Evolutionary conservation across 176 grass and related monocot genomes (phyloP), one percentile per base, ranked within the genome.

Genomic region (Avena insularis): DNA sequence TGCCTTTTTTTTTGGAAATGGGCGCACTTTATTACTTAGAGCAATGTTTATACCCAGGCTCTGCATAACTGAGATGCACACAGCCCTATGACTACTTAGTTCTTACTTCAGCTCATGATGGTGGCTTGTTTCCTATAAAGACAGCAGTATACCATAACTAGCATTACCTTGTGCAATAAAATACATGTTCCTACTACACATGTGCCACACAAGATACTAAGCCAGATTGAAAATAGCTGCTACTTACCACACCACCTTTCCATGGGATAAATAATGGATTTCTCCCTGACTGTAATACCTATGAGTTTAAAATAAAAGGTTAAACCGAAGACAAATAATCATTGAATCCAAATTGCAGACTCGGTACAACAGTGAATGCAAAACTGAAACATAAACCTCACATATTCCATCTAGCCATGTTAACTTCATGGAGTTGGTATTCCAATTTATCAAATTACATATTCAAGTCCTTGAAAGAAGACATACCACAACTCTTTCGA

Each of bases 211-310:
- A 15, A 70, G 51, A 77, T 78, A 65, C 20, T 54, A 35, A 3
- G 31, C 47, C 49, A 68, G 59, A 84, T 33, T 84, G 57, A 84
- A 91, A 81, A 54, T 60, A 61, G 13, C 87, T 77, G 68, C 13
- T 80, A 91, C 96, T 96, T 98, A 98, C 96, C 49, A 95, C 88
- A 36, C 96, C 96, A 54, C 96, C 96, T 92, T 98, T 98, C 96
- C 96, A 98, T 79, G 96, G 90, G 71, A 98, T 90, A 91, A 92
- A 96, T 82, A 87, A 85, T 48, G 96, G 96, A 62, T 96, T 88
- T 38, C 85, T 98, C 86, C 93, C 95, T 64, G 92, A 96, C 70
- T 94, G 96, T 46, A 98, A 80, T 57, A 98, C 96, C 96, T 98
- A 60, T 86, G 78, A 59, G 75, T 87, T 78, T 85, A 75, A 82